phyloP scores from a whole-genome alignment of 805 yeast genomes.

The Danielozyma ontarioensis region DNA sequence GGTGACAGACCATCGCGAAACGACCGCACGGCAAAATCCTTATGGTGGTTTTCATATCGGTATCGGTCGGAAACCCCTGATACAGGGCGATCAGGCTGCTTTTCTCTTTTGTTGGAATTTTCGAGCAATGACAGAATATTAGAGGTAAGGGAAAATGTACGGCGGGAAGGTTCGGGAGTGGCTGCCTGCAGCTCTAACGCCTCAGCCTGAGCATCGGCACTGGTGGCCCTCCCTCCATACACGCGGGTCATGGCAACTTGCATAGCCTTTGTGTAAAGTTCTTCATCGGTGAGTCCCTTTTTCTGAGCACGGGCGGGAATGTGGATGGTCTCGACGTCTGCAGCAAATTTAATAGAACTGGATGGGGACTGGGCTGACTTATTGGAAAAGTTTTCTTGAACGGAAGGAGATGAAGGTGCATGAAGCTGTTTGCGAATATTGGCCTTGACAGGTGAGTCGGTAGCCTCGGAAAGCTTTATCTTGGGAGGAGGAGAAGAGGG shows the following conservation, averaged over 20 bases:
- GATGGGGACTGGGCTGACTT: constrained; percentile 11
- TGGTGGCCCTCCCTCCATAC: constrained; percentile 35
- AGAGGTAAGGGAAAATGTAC: constrained; percentile 1
- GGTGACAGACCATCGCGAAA: constrained; percentile 16
- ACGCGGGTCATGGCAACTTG: constrained; percentile 54
- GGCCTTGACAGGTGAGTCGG: constrained; percentile 1
- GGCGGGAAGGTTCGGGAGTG: too few species aligned
- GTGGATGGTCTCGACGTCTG: constrained; percentile 34
- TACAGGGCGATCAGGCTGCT: constrained; percentile 5
- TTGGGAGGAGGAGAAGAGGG: constrained; percentile 7
- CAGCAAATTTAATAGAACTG: constrained; percentile 33
- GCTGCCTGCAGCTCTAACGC: too few species aligned
- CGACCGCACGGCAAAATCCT: constrained; percentile 27
- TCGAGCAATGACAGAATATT: constrained; percentile 4
- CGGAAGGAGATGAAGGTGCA: constrained; percentile 4
- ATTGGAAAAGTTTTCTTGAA: constrained; percentile 1
- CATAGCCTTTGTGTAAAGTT: constrained; percentile 51
- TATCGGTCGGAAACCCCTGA: constrained; percentile 15
- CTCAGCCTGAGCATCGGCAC: background rate
- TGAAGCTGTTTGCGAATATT: constrained; percentile 1
- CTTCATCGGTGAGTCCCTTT: constrained; percentile 34
- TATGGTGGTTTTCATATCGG: constrained; percentile 27
- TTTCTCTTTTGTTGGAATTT: constrained; percentile 7
- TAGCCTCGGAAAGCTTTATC: constrained; percentile 3
- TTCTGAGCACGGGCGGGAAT: constrained; percentile 8